Conservation (phyloP, 768 basidiomycete genomes). For the Trametes maxima region DNA sequence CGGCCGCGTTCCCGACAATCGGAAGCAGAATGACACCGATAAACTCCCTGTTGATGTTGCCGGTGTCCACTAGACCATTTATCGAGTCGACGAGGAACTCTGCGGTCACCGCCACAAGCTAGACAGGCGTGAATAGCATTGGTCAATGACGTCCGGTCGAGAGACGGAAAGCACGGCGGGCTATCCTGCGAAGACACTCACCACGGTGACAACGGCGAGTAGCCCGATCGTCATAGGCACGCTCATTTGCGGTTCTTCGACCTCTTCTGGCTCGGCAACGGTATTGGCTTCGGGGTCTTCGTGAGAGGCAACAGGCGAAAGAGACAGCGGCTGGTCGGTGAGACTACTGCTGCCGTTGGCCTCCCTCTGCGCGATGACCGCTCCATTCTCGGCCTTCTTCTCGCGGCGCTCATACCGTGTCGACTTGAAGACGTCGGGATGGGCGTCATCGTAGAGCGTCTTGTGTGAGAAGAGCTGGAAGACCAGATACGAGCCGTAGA, state of each 20-base stretch:
- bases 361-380: background rate
- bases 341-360: conserved; percentile 13
- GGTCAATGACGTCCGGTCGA: background rate
- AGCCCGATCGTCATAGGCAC: conserved; percentile 38
- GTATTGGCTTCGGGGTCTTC: conserved; percentile 18
- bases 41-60: conserved; percentile 73
- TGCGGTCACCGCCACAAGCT: conserved; percentile 56
- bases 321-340: conserved; percentile 11
- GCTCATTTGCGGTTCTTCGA: conserved; percentile 40
- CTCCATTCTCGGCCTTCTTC: conserved; percentile 10
- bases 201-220: conserved; percentile 43
- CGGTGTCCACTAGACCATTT: conserved; percentile 60
- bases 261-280: conserved; percentile 29
- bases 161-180: background rate
- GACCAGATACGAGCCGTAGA: conserved; percentile 52
- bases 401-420: conserved; percentile 24
- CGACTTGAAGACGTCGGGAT: conserved; percentile 28
- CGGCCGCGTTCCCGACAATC: conserved; percentile 88
- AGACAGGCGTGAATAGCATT: background rate
- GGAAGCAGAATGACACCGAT: conserved; percentile 88
- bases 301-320: conserved; percentile 3
- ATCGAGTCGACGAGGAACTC: conserved; percentile 81
- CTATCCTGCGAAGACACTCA: conserved; percentile 23
- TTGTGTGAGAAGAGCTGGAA: conserved; percentile 62
- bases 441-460: conserved; percentile 47